Conservation (phyloP, 208 protist species). For the Leptomonas seymouri region DNA sequence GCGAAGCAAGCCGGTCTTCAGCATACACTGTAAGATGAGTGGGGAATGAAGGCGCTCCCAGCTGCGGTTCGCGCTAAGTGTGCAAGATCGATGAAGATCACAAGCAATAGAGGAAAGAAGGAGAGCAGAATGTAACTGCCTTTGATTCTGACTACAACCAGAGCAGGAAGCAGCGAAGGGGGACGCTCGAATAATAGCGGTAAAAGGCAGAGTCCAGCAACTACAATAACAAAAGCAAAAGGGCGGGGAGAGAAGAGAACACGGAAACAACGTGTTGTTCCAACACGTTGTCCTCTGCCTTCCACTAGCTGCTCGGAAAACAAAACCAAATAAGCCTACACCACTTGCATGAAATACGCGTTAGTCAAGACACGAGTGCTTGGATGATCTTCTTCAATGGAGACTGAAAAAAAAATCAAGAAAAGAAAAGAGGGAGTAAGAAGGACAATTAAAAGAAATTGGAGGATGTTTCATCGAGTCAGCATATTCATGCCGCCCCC, state of each 20-base stretch:
- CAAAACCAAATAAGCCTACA: too few relatives aligned
- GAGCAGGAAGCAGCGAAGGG: too few relatives aligned
- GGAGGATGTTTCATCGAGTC: too few relatives aligned
- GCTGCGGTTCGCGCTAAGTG: too few relatives aligned
- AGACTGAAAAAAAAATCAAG: not conserved
- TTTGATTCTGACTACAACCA: not conserved
- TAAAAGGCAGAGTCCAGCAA: too few relatives aligned
- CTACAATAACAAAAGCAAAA: not conserved
- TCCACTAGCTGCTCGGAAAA: too few relatives aligned
- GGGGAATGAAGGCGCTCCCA: not conserved
- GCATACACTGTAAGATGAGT: not conserved
- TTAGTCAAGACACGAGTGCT: too few relatives aligned
- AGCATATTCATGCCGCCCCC: too few relatives aligned
- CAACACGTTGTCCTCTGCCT: not conserved
- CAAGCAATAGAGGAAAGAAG: not conserved
- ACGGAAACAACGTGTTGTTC: constrained; percentile 21
- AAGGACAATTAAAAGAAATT: not conserved
- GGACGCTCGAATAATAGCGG: too few relatives aligned
- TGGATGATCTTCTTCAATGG: too few relatives aligned
- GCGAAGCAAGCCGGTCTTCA: too few relatives aligned
- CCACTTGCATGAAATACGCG: too few relatives aligned
- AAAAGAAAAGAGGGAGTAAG: not conserved
- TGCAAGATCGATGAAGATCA: not conserved
- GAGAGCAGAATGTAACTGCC: not conserved
- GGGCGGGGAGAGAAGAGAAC: constrained; percentile 42